Evolutionary conservation across 768 basidiomycete species (phyloP), one percentile per base, ranked within the genome.

Genomic region (Phaeotremella skinneri): DNA sequence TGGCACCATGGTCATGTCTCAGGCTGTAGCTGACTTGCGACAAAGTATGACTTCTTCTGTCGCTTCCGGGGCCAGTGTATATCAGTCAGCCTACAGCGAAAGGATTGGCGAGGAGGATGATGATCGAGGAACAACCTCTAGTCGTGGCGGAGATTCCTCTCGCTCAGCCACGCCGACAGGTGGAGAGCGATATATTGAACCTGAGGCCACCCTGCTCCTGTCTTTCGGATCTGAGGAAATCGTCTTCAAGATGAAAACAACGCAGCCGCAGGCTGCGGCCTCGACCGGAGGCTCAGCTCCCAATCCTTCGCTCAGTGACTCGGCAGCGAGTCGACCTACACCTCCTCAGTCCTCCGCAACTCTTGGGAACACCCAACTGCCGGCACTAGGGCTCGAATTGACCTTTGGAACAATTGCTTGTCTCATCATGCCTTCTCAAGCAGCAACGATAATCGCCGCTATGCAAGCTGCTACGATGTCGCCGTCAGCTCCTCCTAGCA

Each of bases 141-240:
- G 26, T 27, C 30, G 49, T n/a, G 31, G 26, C n/a, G 52, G 41
- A 31, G 49, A 51, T 2, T 26, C 42, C 3, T 59, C 49, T 48
- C 34, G 70, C 31, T 69, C 67, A 30, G 37, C 58, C 16, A 68
- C 70, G 0, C 70, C 64, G 3, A 69, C 66, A 17, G 54, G 62
- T 6, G 21, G 54, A 0, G 55, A 30, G 3, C 17, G 26, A 4
- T 7, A 7, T 7, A 55, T 26, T n/a, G 21, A 6, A 14, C 48
- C 52, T 13, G 11, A n/a, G 1, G 61, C 56, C 26, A 51, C 54
- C 5, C 17, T 64, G 20, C 62, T 91, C 7, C 55, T 89, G 14
- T 86, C 85, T 4, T 81, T 89, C 52, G 85, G 86, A 17, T 71
- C 81, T 14, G 83, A 85, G 29, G 84, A 89, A 20, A 80, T 90